Evolutionary conservation across 805 yeast genomes (phyloP).

Genomic region (Cyberlindnera xylosilytica): DNA sequence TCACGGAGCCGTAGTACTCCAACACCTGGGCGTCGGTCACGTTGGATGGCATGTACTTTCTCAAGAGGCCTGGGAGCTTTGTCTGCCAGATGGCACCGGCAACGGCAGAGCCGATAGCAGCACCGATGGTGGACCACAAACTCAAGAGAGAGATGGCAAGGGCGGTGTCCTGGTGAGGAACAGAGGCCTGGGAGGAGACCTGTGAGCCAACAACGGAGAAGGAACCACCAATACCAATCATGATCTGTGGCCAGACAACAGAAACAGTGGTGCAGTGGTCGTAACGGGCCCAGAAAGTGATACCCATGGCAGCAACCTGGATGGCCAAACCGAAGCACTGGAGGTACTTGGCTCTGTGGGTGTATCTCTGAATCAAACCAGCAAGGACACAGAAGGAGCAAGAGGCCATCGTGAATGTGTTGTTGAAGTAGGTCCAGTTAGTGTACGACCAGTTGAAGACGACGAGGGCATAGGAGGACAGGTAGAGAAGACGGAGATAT

Average conservation of each 20-base stretch:
- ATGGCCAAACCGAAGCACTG: slow-evolving; percentile 34
- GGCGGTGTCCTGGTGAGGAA: slow-evolving; percentile 41
- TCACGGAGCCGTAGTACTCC: slow-evolving; percentile 25
- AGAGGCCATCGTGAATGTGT: slow-evolving; percentile 34
- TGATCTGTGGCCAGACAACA: slow-evolving; percentile 33
- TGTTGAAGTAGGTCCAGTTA: slow-evolving; percentile 38
- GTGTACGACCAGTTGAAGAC: slow-evolving; percentile 29
- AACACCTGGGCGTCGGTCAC: slow-evolving; percentile 24
- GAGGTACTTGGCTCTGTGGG: slow-evolving; percentile 36
- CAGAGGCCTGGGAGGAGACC: slow-evolving; percentile 39
- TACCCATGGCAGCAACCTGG: slow-evolving; percentile 34
- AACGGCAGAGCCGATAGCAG: slow-evolving; percentile 38
- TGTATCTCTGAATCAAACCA: slow-evolving; percentile 33
- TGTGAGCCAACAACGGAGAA: slow-evolving; percentile 34
- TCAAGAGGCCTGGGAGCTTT: slow-evolving; percentile 31
- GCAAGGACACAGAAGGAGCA: slow-evolving; percentile 38
- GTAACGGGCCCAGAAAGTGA: slow-evolving; percentile 29
- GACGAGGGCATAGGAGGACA: slow-evolving; percentile 34
- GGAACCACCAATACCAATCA: slow-evolving; percentile 41
- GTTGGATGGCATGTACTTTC: slow-evolving; percentile 27
- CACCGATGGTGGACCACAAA: slow-evolving; percentile 35
- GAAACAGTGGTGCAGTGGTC: slow-evolving; percentile 20
- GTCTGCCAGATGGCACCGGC: slow-evolving; percentile 37
- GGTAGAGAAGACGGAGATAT: slow-evolving; percentile 29
- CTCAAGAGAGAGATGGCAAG: slow-evolving; percentile 35